Evolutionary conservation across 176 grass and related monocot species (phyloP), one percentile per base, ranked within the genome.

Genomic region (Musa schizocarpa): DNA sequence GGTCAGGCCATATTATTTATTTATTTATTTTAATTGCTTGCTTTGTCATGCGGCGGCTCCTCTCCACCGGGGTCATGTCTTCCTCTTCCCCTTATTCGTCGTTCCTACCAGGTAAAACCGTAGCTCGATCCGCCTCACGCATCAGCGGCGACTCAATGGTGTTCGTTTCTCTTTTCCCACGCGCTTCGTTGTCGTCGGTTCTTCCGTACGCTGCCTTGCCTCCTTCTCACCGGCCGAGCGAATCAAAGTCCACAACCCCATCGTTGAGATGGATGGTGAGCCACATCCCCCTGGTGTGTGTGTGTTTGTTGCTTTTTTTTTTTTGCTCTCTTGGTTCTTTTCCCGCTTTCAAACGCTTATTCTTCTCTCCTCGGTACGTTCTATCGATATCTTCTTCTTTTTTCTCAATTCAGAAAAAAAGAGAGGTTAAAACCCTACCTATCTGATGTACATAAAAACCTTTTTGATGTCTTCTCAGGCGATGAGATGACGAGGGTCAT

Each of bases 181-280:
- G 5, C 4, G 34, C 34, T 43, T 43, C 34, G 34, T 6, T 5
- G 34, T 43, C 10, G 11, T 10, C 22, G 10, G 20, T 12, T 65
- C 22, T 65, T 65, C 63, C n/a, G 63, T 65, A 25, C 20, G 69
- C 69, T 72, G 69, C 50, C 52, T 72, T 8, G 69, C 69, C 49
- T 9, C 50, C 50, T 52, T 21, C n/a, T 0, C 29, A 2, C 9
- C 69, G 3, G 11, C 69, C 54, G 73, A 59, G 9, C 13, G 54
- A 21, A 74, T 74, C 73, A 74, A 59, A 58, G 54, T 74, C 54
- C 23, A 74, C 20, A 74, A 74, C 22, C 73, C 73, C 24, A 59
- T 74, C 24, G 73, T 74, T 54, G 73, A 74, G 53, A 74, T 74
- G 54, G 73, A 74, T 34, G 73, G 73, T 74, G 73, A 74, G 19